phyloP scores from a whole-genome alignment of 2,329 filamentous ascomycete species.

The Knufia petricola region DNA sequence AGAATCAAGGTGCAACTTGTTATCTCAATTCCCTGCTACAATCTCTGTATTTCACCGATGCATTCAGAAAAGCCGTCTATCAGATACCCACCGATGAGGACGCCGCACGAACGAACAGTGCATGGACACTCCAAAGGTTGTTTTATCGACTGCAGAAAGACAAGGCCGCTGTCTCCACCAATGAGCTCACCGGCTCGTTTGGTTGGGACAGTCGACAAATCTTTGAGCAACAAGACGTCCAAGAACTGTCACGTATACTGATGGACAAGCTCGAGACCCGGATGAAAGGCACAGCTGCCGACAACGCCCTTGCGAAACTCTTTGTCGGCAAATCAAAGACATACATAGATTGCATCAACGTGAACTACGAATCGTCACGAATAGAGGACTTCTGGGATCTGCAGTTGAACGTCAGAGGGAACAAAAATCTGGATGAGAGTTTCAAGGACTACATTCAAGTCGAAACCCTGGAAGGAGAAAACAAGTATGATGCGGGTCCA shows the following conservation, averaged over 20 bases:
- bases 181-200: conserved; percentile 90
- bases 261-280: conserved; percentile 96
- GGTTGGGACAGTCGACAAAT: conserved; percentile 97
- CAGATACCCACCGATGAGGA: conserved; percentile 89
- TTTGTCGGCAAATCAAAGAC: conserved; percentile 98
- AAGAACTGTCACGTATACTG: conserved; percentile 88
- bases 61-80: conserved; percentile 95
- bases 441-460: conserved; percentile 95
- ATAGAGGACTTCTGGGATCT: conserved; percentile 99
- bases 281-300: conserved; percentile 92
- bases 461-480: conserved; percentile 93
- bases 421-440: conserved; percentile 85
- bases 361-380: conserved; percentile 90
- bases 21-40: conserved; percentile 79
- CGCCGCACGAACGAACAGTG: conserved; percentile 72
- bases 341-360: conserved; percentile 97
- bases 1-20: conserved; percentile 91
- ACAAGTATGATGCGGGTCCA: conserved; percentile 91
- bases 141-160: conserved; percentile 94
- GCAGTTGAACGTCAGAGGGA: conserved; percentile 90
- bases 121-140: conserved; percentile 83
- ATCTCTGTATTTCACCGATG: conserved; percentile 78
- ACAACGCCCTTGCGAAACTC: conserved; percentile 79
- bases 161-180: conserved; percentile 72
- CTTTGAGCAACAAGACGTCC: conserved; percentile 97